These are phyloP conservation scores for Drechslera avenae DNA, from an alignment of 2,329 filamentous ascomycete species.

Conservation along the genomic window DNA sequence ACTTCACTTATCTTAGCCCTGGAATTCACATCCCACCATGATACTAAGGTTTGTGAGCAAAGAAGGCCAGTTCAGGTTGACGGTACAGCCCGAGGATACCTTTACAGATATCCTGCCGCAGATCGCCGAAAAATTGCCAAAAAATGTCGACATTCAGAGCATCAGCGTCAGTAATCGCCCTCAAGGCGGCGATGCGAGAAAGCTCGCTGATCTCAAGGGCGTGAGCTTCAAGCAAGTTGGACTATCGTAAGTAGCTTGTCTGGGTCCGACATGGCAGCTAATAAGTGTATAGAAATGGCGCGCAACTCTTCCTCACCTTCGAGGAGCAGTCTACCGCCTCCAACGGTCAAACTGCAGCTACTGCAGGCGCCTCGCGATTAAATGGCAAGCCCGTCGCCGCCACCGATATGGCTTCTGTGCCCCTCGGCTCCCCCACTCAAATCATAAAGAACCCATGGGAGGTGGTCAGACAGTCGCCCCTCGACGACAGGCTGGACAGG, in stretches of 20 bases:
- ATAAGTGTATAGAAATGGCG: constrained; percentile 72
- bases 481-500: constrained; percentile 87
- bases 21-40: constrained; percentile 57
- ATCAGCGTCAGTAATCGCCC: constrained; percentile 65
- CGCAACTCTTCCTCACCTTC: constrained; percentile 88
- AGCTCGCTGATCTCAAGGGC: constrained; percentile 57
- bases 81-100: constrained; percentile 72
- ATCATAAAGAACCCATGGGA: constrained; percentile 92
- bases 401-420: constrained; percentile 69
- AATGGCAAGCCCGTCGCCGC: constrained; percentile 76
- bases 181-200: constrained; percentile 63
- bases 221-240: constrained; percentile 63
- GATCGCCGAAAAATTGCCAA: constrained; percentile 65
- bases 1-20: neutral
- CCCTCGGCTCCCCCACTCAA: constrained; percentile 60
- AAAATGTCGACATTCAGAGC: constrained; percentile 59
- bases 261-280: constrained; percentile 17
- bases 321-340: constrained; percentile 60
- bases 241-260: constrained; percentile 54
- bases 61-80: constrained; percentile 85
- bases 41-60: constrained; percentile 60
- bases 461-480: constrained; percentile 79
- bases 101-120: constrained; percentile 65
- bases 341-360: constrained; percentile 54
- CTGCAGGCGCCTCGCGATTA: constrained; percentile 64